phyloP scores from a whole-genome alignment of 495 filamentous ascomycete species.

The Penicillium crystallinum region DNA sequence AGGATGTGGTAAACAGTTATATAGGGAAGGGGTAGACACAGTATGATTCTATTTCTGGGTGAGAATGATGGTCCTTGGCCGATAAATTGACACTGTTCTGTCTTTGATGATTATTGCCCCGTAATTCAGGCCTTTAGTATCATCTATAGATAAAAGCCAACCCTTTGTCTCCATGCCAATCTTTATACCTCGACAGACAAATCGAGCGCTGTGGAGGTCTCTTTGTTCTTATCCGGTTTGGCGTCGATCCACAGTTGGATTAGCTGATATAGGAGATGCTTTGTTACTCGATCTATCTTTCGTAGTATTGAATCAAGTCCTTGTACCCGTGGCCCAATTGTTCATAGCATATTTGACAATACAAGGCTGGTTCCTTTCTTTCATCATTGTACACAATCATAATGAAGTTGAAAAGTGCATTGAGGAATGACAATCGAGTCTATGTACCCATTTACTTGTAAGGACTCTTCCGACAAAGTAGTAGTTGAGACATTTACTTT shows the following conservation, averaged over 20 bases:
- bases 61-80: neutral
- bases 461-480: neutral
- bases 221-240: neutral
- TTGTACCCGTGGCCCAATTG: neutral
- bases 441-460: too few species aligned
- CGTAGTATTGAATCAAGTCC: neutral
- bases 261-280: neutral
- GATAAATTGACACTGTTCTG: neutral
- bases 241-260: neutral
- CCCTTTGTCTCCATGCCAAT: neutral
- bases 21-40: neutral
- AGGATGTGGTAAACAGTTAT: neutral
- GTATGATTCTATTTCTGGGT: neutral
- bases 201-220: too few species aligned
- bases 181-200: neutral
- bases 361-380: neutral
- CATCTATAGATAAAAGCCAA: too few species aligned
- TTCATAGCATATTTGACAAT: neutral
- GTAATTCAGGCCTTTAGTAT: neutral
- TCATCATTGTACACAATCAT: neutral
- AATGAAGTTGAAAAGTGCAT: neutral
- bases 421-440: neutral
- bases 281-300: neutral
- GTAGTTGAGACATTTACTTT: neutral
- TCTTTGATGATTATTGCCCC: neutral